A percentile compares a stretch with the other conserved stretches of the same genome.
phyloP scores from a whole-genome alignment of 78 protist genomes.

The slime mould (Dictyostelium discoideum) region DNA sequence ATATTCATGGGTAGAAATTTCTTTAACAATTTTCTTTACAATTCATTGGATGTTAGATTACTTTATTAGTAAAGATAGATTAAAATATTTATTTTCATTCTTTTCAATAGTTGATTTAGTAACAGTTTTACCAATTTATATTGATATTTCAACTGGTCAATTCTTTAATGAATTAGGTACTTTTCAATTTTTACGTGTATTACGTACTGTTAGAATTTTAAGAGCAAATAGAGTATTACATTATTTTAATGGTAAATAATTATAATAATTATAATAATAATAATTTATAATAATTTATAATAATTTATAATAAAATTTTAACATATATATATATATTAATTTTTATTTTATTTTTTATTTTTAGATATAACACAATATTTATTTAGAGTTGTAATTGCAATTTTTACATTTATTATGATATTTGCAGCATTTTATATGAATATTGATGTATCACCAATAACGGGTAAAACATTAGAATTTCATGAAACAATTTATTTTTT shows the following conservation, averaged over 20 bases:
- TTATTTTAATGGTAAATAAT: constrained; percentile 45
- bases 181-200: constrained; percentile 72
- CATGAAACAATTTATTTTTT: constrained; percentile 63
- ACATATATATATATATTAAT: too few species aligned
- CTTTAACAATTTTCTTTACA: constrained; percentile 60
- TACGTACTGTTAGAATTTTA: constrained; percentile 63
- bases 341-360: background rate
- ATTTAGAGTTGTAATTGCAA: constrained; percentile 74
- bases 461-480: constrained; percentile 3
- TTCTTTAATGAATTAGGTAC: constrained; percentile 51
- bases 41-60: constrained; percentile 77
- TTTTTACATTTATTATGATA: constrained; percentile 63
- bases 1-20: constrained; percentile 48
- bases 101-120: constrained; percentile 69
- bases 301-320: background rate
- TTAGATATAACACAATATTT: constrained; percentile 71
- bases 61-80: constrained; percentile 58
- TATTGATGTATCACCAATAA: constrained; percentile 14
- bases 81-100: constrained; percentile 60
- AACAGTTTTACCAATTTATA: constrained; percentile 62
- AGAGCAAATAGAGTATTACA: constrained; percentile 79
- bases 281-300: too few species aligned
- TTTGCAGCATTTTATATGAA: constrained; percentile 82
- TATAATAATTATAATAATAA: background rate
- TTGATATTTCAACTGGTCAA: constrained; percentile 48